phyloP scores from a whole-genome alignment of 257 asterid species.

The Linaria vulgaris region DNA sequence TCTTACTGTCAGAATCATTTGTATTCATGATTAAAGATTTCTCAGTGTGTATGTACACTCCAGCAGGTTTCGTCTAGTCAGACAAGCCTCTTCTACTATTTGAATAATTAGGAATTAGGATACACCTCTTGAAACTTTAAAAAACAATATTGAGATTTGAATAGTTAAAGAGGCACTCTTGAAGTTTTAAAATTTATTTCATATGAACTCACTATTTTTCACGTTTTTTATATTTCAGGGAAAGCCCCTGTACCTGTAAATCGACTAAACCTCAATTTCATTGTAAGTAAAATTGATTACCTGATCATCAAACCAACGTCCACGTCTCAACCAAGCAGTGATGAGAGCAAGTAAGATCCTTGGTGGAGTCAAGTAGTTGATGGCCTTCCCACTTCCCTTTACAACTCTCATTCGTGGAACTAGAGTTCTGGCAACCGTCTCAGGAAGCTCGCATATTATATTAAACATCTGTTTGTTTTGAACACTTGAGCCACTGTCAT shows the following conservation, averaged over 20 bases:
- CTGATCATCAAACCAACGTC: conserved; percentile 98
- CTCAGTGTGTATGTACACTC: not conserved
- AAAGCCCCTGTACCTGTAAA: no score
- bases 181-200: no score
- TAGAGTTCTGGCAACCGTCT: conserved; percentile 93
- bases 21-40: no score
- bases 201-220: no score
- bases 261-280: no score
- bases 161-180: no score
- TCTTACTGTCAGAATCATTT: not conserved
- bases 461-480: conserved; percentile 95
- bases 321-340: conserved; percentile 94
- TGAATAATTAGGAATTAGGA: no score
- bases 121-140: no score
- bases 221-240: no score
- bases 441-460: conserved; percentile 95
- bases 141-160: not conserved
- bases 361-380: conserved; percentile 95
- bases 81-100: no score
- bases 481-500: conserved; percentile 84
- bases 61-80: no score
- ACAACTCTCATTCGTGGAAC: conserved; percentile 96
- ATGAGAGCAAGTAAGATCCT: conserved; percentile 88
- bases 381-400: conserved; percentile 96
- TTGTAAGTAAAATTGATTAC: conserved; percentile 33